Percentiles rank a stretch among this genome's conserved stretches.
Evolutionary conservation across 2,329 filamentous ascomycete genomes (phyloP).

Genomic region (Ilyonectria robusta): DNA sequence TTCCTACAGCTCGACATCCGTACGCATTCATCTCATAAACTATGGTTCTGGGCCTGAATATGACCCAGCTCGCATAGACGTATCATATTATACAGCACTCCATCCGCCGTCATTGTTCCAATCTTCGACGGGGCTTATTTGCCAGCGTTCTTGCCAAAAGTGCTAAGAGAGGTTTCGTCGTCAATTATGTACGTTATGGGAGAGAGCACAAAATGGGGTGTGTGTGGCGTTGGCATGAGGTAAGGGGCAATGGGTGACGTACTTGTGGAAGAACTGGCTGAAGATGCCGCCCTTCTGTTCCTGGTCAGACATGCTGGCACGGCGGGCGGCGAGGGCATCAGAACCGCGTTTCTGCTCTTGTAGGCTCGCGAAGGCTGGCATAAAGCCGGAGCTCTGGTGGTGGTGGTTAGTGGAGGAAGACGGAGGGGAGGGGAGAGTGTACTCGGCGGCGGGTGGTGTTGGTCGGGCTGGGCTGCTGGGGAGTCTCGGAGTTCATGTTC

Average conservation of each 20-base stretch:
- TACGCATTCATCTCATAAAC: slow-evolving; percentile 15
- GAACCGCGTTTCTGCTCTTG: slow-evolving; percentile 65
- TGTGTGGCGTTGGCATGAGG: neutral
- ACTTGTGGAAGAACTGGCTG: slow-evolving; percentile 72
- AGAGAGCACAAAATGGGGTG: neutral
- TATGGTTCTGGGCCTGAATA: slow-evolving; percentile 19
- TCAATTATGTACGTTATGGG: slow-evolving; percentile 4
- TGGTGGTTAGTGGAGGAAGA: slow-evolving; percentile 6
- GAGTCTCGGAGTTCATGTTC: slow-evolving; percentile 51
- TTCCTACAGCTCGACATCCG: slow-evolving; percentile 28
- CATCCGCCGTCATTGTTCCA: slow-evolving; percentile 7
- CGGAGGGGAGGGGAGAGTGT: slow-evolving; percentile 6
- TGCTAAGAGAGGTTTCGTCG: slow-evolving; percentile 38
- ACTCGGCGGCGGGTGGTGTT: slow-evolving; percentile 50
- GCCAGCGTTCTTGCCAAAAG: slow-evolving; percentile 51
- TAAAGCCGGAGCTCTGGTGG: slow-evolving; percentile 60
- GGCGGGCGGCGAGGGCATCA: slow-evolving; percentile 62
- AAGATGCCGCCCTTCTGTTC: slow-evolving; percentile 64
- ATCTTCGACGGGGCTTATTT: slow-evolving; percentile 43
- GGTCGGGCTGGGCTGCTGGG: slow-evolving; percentile 36
- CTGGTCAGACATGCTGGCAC: slow-evolving; percentile 70
- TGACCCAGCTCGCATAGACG: neutral
- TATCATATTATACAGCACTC: slow-evolving; percentile 20
- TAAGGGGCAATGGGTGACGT: slow-evolving; percentile 41
- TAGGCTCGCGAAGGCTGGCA: slow-evolving; percentile 65